These are phyloP conservation scores for Ceratobasidium papillatum DNA, from an alignment of 1,284 basidiomycete species.

Conservation along the genomic window DNA sequence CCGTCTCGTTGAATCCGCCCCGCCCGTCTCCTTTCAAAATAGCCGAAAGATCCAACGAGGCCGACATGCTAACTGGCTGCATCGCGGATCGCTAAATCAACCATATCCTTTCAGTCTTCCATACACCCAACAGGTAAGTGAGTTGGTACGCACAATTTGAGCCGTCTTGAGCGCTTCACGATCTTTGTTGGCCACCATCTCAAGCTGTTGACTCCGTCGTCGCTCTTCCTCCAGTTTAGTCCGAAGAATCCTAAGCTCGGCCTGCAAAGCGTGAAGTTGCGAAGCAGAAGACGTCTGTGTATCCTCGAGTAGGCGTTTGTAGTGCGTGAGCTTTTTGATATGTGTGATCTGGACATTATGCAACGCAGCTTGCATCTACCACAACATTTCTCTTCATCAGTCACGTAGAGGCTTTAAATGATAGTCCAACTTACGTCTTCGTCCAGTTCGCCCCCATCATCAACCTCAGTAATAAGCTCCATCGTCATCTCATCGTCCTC, in stretches of 20 bases:
- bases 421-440: conserved; percentile 62
- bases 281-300: conserved; percentile 77
- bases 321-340: conserved; percentile 69
- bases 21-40: conserved; percentile 62
- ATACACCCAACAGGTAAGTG: background rate
- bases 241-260: conserved; percentile 69
- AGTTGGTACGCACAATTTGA: conserved; percentile 11
- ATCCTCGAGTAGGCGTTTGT: conserved; percentile 75
- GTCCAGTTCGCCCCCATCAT: conserved; percentile 67
- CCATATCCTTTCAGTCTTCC: too few relatives aligned
- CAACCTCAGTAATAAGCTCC: conserved; percentile 74
- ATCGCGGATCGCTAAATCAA: conserved; percentile 34
- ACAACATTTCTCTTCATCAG: background rate
- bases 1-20: conserved; percentile 70
- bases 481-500: conserved; percentile 57
- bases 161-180: conserved; percentile 40
- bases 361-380: conserved; percentile 54
- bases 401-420: background rate
- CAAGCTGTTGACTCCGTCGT: conserved; percentile 38
- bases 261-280: conserved; percentile 80
- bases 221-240: conserved; percentile 52
- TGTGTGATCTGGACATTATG: conserved; percentile 66
- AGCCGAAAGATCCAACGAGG: conserved; percentile 41
- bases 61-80: conserved; percentile 25
- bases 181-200: conserved; percentile 49